Base-by-base conservation (phyloP, 2,329 filamentous ascomycete genomes). In the Dactylellina sp. region DNA sequence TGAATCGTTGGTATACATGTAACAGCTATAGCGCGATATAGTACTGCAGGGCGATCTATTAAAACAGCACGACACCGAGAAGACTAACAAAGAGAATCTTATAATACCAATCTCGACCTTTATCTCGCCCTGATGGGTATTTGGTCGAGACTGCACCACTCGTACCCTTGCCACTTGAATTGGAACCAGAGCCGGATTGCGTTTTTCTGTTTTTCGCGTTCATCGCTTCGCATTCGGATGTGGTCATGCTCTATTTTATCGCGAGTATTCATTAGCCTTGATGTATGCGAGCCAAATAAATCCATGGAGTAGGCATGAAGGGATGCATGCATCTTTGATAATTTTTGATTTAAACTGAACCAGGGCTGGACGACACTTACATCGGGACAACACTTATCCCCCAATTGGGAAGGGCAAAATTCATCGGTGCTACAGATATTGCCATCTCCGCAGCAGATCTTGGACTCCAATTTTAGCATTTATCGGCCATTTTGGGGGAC, bases 171-270 rank as follows among this genome's bases (percentile, higher is more conserved):
- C 28, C 28, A n/a, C 39, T 42, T 5, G 11, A 18, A n/a, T 18
- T 18, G 4, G 44, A 47, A 6, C 16, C 44, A 6, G 44, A 47
- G 22, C 12, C 9, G 44, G 12, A 18, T 47, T 47, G 2, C 20
- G 44, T 47, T 2, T 47, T 24, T 16, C 44, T 20, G 44, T 47
- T 24, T 24, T 47, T 24, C 5, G 20, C n/a, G 20, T 47, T 24
- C 44, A 47, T 47, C 7, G 44, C n/a, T 24, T 47, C 44, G 44
- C 44, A 47, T 47, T 47, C 9, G 44, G 44, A 47, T 24, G n/a
- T 47, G 7, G 44, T 47, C 44, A 47, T 47, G 44, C 44, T 47
- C 44, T 47, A 16, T 5, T 20, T 6, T 18, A 11, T 47, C 7
- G 16, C 5, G 14, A 6, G 14, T 42, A 4, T 42, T 4, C 4